Evolutionary conservation across 805 yeast genomes (phyloP), one percentile per base, ranked within the genome.

Genomic region (Clavispora phyllophila): DNA sequence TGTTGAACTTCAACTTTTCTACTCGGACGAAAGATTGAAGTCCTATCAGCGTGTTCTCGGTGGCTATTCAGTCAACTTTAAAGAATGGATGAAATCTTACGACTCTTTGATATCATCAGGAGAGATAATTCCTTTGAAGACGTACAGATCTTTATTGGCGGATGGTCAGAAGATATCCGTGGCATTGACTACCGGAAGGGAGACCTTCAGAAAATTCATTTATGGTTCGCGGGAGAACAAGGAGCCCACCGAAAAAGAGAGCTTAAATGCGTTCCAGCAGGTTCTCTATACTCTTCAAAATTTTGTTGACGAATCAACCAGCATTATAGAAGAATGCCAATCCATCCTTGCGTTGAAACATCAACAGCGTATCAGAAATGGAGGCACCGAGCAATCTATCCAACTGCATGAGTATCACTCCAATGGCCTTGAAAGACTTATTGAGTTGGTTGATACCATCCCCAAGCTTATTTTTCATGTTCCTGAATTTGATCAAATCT

Each of bases 401-500:
- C 39, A 46, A 17, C 50, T 82, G 18, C 51, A 81, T 12, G 29
- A 39, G 7, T 19, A 22, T 15, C 28, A 39, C 18, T 41, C 43
- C 4, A 45, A 37, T 23, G 39, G 41, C 18, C 39, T 53, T 20
- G 45, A 41, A 14, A 18, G 29, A 26, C 42, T 53, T 13, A 44
- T 53, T 9, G 50, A 42, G 31, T 36, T 53, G 22, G 49, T 45
- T 62, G 64, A 14, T 66, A 68, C 35, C 25, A 76, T 82, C 4
- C 78, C 82, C 2, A 52, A 56, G 0, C 52, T 82, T 44, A 72
- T 76, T 17, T 75, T 84, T 42, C 58, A 70, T 3, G 65, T 78
- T 14, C 73, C 79, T 0, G 93, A 85, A 53, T 68, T 81, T 50
- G 82, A 76, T 15, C 83, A 78, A 51, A 58, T 85, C 10, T 45